A percentile compares a stretch with the other conserved stretches of the same genome.
These are phyloP conservation scores for Protomyces inundatus DNA, from an alignment of 1,139 yeast genomes.

Conservation along the genomic window DNA sequence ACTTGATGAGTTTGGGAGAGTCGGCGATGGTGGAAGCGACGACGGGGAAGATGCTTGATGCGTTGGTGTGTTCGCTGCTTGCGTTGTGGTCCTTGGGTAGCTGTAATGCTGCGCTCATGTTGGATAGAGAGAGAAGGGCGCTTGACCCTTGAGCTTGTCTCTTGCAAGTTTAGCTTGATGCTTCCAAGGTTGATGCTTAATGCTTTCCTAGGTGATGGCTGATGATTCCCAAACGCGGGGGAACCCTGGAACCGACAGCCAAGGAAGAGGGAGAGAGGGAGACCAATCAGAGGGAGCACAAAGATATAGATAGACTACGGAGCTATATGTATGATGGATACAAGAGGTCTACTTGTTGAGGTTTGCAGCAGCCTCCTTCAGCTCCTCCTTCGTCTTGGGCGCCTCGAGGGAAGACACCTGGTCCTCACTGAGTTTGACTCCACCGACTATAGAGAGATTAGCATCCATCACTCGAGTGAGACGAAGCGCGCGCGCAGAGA, in stretches of 20 bases:
- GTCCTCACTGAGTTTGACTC: constrained; percentile 11
- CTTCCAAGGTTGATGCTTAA: too few species aligned
- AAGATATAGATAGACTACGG: background rate
- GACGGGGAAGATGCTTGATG: background rate
- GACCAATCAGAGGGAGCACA: too few species aligned
- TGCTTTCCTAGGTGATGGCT: too few species aligned
- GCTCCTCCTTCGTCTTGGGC: constrained; percentile 24
- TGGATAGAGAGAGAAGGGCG: too few species aligned
- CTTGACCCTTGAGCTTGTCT: too few species aligned
- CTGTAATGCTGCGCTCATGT: too few species aligned
- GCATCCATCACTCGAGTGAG: background rate
- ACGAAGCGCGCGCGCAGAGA: background rate
- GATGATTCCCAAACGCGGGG: background rate
- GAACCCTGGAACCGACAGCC: background rate
- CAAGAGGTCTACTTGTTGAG: constrained; percentile 7
- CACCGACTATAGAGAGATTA: background rate
- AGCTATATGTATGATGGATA: background rate
- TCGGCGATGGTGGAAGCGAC: background rate
- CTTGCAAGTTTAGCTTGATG: too few species aligned
- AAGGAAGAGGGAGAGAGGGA: too few species aligned
- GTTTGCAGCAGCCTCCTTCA: constrained; percentile 10
- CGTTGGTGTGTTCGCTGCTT: background rate
- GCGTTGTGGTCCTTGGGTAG: too few species aligned
- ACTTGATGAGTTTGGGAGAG: background rate
- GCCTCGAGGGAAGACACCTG: constrained; percentile 15